Percentiles rank a stretch among this genome's conserved stretches.
These are phyloP conservation scores for Esteya vermicola DNA, from an alignment of 2,329 filamentous ascomycete species.

Conservation along the genomic window DNA sequence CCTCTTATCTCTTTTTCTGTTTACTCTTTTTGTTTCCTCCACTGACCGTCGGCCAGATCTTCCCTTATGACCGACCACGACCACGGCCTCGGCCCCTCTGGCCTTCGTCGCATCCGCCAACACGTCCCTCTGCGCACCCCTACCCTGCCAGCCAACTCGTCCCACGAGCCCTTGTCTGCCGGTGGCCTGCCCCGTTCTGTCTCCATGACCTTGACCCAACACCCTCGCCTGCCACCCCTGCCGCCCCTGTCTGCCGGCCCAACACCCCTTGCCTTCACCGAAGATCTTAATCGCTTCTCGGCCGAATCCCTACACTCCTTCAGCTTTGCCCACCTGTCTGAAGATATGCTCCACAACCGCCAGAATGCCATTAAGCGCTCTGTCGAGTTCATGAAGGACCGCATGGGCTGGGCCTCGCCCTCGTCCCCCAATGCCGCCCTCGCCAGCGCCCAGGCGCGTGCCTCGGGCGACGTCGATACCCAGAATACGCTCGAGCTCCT, in stretches of 20 bases:
- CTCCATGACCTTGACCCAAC: constrained; percentile 55
- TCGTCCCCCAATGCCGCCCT: constrained; percentile 57
- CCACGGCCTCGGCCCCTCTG: constrained; percentile 71
- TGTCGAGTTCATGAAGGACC: constrained; percentile 92
- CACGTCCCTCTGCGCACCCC: constrained; percentile 54
- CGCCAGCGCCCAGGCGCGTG: constrained; percentile 68
- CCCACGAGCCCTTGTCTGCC: constrained; percentile 45
- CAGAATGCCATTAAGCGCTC: constrained; percentile 89
- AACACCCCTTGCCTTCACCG: constrained; percentile 61
- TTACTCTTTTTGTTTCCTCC: not conserved
- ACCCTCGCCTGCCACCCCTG: too few species aligned
- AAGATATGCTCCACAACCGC: constrained; percentile 79
- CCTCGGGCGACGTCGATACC: constrained; percentile 70
- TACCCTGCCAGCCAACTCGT: constrained; percentile 51
- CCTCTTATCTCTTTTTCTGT: constrained; percentile 2
- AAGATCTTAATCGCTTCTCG: constrained; percentile 85
- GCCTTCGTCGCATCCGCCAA: constrained; percentile 86
- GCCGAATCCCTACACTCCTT: constrained; percentile 96
- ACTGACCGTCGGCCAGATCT: constrained; percentile 38
- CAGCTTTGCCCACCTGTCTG: constrained; percentile 90
- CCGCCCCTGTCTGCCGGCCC: constrained; percentile 40
- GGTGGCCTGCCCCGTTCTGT: constrained; percentile 47
- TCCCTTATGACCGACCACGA: constrained; percentile 76
- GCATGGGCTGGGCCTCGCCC: constrained; percentile 60
- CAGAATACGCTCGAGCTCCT: constrained; percentile 86